These are phyloP conservation scores for Mycena olivaceomarginata DNA, from an alignment of 768 basidiomycete species.

Conservation along the genomic window DNA sequence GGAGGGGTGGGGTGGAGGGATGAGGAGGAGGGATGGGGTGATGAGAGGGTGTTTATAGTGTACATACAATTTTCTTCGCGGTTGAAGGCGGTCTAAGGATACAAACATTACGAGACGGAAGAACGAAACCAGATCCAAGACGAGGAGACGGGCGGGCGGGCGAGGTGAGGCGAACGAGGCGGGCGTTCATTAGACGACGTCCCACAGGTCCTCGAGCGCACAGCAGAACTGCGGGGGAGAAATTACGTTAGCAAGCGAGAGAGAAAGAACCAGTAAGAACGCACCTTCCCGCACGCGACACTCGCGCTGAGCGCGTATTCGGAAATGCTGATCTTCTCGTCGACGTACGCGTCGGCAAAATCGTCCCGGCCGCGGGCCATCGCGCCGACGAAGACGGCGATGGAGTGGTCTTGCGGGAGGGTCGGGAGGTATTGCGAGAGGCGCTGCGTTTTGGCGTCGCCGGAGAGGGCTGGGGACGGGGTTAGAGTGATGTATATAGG, in stretches of 20 bases:
- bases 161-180: conserved; percentile 26
- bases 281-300: conserved; percentile 97
- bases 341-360: conserved; percentile 96
- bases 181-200: conserved; percentile 76
- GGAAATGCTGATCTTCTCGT: conserved; percentile 97
- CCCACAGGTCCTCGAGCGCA: conserved; percentile 96
- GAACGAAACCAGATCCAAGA: not conserved
- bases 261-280: conserved; percentile 46
- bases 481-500: conserved; percentile 10
- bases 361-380: conserved; percentile 98
- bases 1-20: not conserved
- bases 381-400: conserved; percentile 98
- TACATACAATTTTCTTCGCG: conserved; percentile 15
- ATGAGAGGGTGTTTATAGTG: not conserved
- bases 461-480: conserved; percentile 83
- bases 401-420: conserved; percentile 89
- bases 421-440: conserved; percentile 91
- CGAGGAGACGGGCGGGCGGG: not conserved
- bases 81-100: conserved; percentile 18
- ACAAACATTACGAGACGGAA: not conserved
- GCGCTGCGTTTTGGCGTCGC: conserved; percentile 89
- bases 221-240: conserved; percentile 83
- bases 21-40: not conserved
- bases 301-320: conserved; percentile 95
- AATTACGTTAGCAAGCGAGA: not conserved